A percentile compares a stretch with the other conserved stretches of the same genome.
These are phyloP conservation scores for Aspergillus sp. DNA, from an alignment of 2,329 filamentous ascomycete genomes.

Conservation along the genomic window DNA sequence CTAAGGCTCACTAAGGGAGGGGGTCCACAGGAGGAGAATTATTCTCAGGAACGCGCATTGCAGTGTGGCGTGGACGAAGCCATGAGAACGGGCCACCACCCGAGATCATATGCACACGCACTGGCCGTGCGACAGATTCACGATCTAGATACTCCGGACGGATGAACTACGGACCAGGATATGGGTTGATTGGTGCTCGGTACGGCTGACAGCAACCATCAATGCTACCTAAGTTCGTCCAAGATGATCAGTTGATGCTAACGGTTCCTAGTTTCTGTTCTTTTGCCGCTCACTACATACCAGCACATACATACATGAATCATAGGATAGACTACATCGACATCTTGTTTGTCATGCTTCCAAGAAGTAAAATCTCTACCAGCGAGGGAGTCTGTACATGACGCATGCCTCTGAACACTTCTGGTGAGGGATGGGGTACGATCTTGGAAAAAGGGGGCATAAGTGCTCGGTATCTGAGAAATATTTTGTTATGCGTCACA, in stretches of 20 bases:
- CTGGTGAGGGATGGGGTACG: background rate
- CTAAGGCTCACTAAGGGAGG: background rate
- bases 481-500: background rate
- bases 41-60: constrained; percentile 2
- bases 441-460: background rate
- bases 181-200: constrained; percentile 16
- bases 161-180: constrained; percentile 7
- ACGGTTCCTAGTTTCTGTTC: too few species aligned
- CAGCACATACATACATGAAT: too few species aligned
- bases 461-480: too few species aligned
- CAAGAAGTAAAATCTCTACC: too few species aligned
- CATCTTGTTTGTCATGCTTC: too few species aligned
- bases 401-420: background rate
- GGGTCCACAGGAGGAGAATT: background rate
- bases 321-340: too few species aligned
- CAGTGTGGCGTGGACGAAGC: background rate
- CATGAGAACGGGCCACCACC: constrained; percentile 5
- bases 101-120: constrained; percentile 16
- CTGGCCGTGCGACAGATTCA: constrained; percentile 9
- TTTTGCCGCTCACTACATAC: too few species aligned
- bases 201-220: background rate
- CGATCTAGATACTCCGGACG: background rate
- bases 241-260: too few species aligned
- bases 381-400: too few species aligned
- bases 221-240: too few species aligned